Base-by-base conservation (phyloP, 108 stramenopile genomes). In the Fragilaria radians region DNA sequence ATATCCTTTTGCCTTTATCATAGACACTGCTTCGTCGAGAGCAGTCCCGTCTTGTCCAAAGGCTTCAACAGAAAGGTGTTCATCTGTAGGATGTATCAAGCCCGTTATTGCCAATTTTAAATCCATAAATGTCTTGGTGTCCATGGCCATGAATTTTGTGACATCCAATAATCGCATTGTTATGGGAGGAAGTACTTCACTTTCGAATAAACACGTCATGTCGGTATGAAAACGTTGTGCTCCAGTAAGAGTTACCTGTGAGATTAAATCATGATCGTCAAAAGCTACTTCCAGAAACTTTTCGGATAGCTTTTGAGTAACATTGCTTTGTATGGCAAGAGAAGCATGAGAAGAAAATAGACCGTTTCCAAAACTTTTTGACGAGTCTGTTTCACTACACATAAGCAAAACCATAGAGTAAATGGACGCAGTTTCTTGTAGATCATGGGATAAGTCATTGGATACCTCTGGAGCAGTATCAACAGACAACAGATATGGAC, bases 241-340 rank as follows among this genome's bases (percentile, higher is more conserved):
- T 51, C 88, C 63, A 52, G 62, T 21, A 5, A 68, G 53, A 53
- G 54, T 55, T 19, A 90, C 67, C 24, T 86, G 79, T 5, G 83
- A 79, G 0, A 77, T 82, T 70, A 79, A 74, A 11, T 71, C 72
- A 52, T 86, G 76, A 14, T 72, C 60, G 67, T 90, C 84, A 32
- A 90, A 68, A 25, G 82, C 85, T 32, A 86, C 79, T 46, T 84
- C 81, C 23, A 90, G 30, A 21, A 86, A 67, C 56, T 90, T 84
- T 46, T 78, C 72, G 14, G 71, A 76, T 2, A 90, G 27, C 45
- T 51, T 61, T 25, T 66, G 42, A 52, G 28, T 63, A 52, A 72
- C 61, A 33, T 66, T 59, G 48, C 14, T 67, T 34, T 34, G 73
- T 52, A 61, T 81, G 17, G 32, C 66, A 17, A 61, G 48, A 14